phyloP scores from a whole-genome alignment of 805 yeast genomes.

The Danielozyma ontarioensis region DNA sequence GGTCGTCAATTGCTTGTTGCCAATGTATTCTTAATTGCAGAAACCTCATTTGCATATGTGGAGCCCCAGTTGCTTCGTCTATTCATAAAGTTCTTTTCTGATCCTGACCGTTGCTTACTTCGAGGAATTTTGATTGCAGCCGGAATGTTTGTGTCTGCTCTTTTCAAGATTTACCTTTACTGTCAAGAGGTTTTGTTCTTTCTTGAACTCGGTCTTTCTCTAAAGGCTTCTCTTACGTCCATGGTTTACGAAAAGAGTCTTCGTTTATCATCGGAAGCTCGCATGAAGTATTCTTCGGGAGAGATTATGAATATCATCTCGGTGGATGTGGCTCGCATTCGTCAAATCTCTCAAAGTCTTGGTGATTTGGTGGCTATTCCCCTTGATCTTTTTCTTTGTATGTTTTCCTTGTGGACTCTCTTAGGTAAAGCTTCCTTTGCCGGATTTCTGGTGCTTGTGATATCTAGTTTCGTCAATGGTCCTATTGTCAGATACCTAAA shows the following conservation, averaged over 20 bases:
- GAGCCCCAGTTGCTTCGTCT: constrained; percentile 13
- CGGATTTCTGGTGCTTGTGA: constrained; percentile 47
- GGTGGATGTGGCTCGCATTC: constrained; percentile 67
- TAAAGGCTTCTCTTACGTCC: constrained; percentile 51
- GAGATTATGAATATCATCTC: constrained; percentile 76
- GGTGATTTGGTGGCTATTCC: constrained; percentile 59
- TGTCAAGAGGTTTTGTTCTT: constrained; percentile 9
- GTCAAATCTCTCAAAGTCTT: constrained; percentile 50
- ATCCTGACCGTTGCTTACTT: constrained; percentile 8
- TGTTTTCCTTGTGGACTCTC: constrained; percentile 49
- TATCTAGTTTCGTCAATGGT: constrained; percentile 58
- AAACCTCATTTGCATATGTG: constrained; percentile 8
- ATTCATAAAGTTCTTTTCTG: constrained; percentile 11
- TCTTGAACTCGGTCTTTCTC: constrained; percentile 2
- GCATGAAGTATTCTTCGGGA: constrained; percentile 60
- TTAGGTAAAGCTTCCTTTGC: constrained; percentile 56
- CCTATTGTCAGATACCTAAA: constrained; percentile 42
- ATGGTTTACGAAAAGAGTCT: constrained; percentile 68
- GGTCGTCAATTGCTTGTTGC: constrained; percentile 6
- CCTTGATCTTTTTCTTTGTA: constrained; percentile 46
- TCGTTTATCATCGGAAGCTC: constrained; percentile 59
- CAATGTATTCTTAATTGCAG: constrained; percentile 7
- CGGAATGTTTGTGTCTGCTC: constrained; percentile 4
- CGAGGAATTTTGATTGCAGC: constrained; percentile 11
- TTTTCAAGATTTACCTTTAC: constrained; percentile 8